A percentile compares a stretch with the other conserved stretches of the same genome.
Evolutionary conservation across 495 filamentous ascomycete genomes (phyloP).

Genomic region (Elasticomyces elasticus): DNA sequence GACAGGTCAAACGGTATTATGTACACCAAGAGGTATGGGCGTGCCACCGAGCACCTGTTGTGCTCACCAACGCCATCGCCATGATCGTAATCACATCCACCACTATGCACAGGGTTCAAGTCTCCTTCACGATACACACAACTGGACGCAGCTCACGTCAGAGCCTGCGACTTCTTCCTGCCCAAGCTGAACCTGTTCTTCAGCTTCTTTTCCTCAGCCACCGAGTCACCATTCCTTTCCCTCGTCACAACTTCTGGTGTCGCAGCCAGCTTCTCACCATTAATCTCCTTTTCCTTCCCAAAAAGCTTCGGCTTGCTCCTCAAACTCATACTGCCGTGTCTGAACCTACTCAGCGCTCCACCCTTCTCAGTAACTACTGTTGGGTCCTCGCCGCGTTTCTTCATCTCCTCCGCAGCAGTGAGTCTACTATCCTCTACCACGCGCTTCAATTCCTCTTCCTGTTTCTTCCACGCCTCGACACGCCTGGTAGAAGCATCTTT

Average conservation of each 20-base stretch:
- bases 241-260: not conserved
- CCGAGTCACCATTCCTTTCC: not conserved
- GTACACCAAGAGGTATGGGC: no score
- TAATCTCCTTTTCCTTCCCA: constrained; percentile 23
- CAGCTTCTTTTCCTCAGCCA: constrained; percentile 23
- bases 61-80: no score
- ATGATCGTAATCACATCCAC: no score
- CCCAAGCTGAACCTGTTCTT: constrained; percentile 47
- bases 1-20: no score
- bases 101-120: no score
- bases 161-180: constrained; percentile 41
- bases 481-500: constrained; percentile 49
- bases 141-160: no score
- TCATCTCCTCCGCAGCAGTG: constrained; percentile 43
- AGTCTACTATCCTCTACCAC: constrained; percentile 49
- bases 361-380: constrained; percentile 12
- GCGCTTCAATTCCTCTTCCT: constrained; percentile 49
- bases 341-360: constrained; percentile 42
- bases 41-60: no score
- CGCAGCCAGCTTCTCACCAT: constrained; percentile 18
- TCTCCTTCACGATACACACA: no score
- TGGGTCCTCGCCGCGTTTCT: constrained; percentile 23
- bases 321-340: constrained; percentile 52
- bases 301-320: constrained; percentile 43
- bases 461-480: constrained; percentile 42